These are phyloP conservation scores for Calocybe cyanea DNA, from an alignment of 768 basidiomycete species.

Conservation along the genomic window DNA sequence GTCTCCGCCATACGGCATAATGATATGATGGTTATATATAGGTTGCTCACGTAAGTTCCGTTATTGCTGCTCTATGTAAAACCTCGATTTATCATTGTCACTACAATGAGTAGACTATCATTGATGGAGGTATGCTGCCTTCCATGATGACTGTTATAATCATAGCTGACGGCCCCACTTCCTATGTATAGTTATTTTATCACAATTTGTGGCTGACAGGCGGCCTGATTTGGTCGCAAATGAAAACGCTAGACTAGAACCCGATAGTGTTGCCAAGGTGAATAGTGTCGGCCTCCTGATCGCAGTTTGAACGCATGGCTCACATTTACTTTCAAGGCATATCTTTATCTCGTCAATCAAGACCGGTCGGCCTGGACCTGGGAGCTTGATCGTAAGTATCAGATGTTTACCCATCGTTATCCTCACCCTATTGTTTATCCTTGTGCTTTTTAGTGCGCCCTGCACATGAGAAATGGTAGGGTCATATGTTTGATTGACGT, in stretches of 20 bases:
- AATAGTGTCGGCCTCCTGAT: neutral
- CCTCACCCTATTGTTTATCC: neutral
- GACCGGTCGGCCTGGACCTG: constrained; percentile 72
- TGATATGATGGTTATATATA: constrained; percentile 16
- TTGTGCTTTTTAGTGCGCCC: neutral
- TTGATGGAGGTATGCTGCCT: constrained; percentile 53
- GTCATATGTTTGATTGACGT: too few species aligned
- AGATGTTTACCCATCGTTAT: neutral
- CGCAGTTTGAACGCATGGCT: neutral
- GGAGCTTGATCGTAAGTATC: constrained; percentile 70
- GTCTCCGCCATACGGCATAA: neutral
- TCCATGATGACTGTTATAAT: neutral
- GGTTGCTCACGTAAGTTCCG: constrained; percentile 57
- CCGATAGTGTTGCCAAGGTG: constrained; percentile 4
- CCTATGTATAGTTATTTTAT: too few species aligned
- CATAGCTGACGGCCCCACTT: too few species aligned
- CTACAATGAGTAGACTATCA: constrained; percentile 43
- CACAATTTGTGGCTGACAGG: too few species aligned
- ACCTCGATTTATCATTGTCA: too few species aligned
- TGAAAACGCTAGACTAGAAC: constrained; percentile 37
- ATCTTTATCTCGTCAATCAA: constrained; percentile 63
- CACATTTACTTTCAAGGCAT: constrained; percentile 37
- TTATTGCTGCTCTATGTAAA: neutral
- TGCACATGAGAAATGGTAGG: neutral
- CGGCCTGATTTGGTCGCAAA: constrained; percentile 39